A percentile compares a stretch with the other conserved stretches of the same genome.
Evolutionary conservation across 1,284 basidiomycete species (phyloP).

Genomic region (Cryptococcus sp.): DNA sequence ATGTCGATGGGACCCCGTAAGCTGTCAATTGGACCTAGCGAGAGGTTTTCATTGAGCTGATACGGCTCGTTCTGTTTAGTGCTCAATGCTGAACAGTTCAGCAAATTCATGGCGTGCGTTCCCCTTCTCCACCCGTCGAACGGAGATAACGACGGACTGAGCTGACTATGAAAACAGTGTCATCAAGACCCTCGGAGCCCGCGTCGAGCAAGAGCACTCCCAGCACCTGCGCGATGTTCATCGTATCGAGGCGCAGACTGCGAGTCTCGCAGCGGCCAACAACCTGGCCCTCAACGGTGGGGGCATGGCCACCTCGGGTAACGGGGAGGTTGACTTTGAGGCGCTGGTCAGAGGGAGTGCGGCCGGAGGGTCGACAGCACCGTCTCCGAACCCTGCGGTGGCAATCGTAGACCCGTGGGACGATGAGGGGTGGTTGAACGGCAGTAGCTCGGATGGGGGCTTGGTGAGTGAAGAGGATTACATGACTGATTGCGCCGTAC

Average conservation of each 20-base stretch:
- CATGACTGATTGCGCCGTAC: too few species aligned
- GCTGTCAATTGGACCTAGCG: constrained; percentile 48
- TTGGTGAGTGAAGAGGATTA: constrained; percentile 21
- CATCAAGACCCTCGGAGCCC: constrained; percentile 46
- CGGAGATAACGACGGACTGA: not conserved
- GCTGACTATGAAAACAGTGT: constrained; percentile 23
- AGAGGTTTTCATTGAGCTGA: not conserved
- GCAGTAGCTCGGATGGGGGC: constrained; percentile 16
- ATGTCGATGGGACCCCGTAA: constrained; percentile 94
- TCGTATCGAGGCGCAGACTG: constrained; percentile 46
- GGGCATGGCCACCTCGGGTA: not conserved
- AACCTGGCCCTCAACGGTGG: constrained; percentile 25
- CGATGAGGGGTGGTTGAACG: constrained; percentile 41
- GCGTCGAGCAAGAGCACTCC: constrained; percentile 49
- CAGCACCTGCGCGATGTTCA: constrained; percentile 49
- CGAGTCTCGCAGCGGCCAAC: constrained; percentile 20
- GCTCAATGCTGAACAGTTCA: constrained; percentile 85
- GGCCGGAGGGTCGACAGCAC: not conserved
- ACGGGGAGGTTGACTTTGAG: constrained; percentile 49
- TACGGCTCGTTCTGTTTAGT: constrained; percentile 53
- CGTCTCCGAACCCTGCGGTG: constrained; percentile 7
- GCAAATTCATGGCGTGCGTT: constrained; percentile 76
- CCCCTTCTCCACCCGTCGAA: constrained; percentile 21
- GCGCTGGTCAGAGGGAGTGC: constrained; percentile 41
- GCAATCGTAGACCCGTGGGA: constrained; percentile 38